Percentiles rank a stretch among this genome's conserved stretches.
Conservation (phyloP, 2,329 filamentous ascomycete species). For the Ilyonectria mors-panacis region DNA sequence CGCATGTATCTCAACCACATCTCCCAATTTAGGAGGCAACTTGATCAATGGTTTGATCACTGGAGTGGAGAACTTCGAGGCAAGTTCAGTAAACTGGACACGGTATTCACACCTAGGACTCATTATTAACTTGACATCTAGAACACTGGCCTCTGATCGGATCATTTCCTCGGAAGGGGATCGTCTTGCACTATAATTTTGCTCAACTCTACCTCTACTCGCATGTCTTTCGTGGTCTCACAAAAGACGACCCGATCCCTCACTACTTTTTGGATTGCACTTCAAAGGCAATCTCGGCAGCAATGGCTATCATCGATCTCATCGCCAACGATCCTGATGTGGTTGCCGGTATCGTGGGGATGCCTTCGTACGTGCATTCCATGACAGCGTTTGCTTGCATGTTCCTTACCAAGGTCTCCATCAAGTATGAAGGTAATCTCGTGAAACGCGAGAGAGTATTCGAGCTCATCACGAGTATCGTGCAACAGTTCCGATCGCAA, state of each 20-base stretch:
- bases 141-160: conserved; percentile 55
- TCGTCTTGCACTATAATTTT: conserved; percentile 56
- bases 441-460: conserved; percentile 55
- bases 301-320: conserved; percentile 58
- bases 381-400: conserved; percentile 67
- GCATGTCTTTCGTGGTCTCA: conserved; percentile 55
- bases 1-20: conserved; percentile 66
- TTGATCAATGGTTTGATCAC: conserved; percentile 54
- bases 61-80: conserved; percentile 51
- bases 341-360: conserved; percentile 54
- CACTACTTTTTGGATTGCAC: conserved; percentile 50
- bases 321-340: conserved; percentile 58
- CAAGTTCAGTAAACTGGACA: background rate
- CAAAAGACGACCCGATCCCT: conserved; percentile 46
- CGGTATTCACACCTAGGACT: background rate
- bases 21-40: conserved; percentile 48
- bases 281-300: conserved; percentile 50
- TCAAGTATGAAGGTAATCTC: conserved; percentile 57
- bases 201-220: conserved; percentile 58
- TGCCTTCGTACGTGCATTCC: conserved; percentile 66
- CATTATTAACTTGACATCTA: conserved; percentile 24
- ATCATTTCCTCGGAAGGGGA: conserved; percentile 55
- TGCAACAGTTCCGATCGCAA: conserved; percentile 56
- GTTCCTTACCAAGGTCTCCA: conserved; percentile 62
- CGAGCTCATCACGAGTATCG: conserved; percentile 54